Evolutionary conservation across 768 basidiomycete genomes (phyloP).

Genomic region (Hebeloma cylindrosporum): DNA sequence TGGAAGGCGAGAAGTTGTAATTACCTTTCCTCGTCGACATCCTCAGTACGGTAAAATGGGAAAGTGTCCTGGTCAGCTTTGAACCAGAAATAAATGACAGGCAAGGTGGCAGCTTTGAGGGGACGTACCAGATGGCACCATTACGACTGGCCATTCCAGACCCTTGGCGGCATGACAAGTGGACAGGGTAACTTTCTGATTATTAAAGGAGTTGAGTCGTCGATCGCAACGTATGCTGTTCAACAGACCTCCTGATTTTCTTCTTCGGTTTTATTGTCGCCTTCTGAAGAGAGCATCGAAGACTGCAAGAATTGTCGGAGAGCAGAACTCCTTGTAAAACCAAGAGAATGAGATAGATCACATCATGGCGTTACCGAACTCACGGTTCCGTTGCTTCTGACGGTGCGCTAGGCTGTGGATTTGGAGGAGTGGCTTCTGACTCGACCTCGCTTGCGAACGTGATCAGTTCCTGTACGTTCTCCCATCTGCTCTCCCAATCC

Average conservation of each 20-base stretch:
- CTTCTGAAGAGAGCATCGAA: constrained; percentile 82
- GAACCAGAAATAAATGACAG: neutral
- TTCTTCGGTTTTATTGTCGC: constrained; percentile 58
- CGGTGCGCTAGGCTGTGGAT: constrained; percentile 4
- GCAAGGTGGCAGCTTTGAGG: neutral
- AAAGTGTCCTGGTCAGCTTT: constrained; percentile 73
- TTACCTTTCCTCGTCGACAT: constrained; percentile 80
- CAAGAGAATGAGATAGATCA: neutral
- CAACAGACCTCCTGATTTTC: constrained; percentile 42
- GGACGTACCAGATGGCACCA: constrained; percentile 63
- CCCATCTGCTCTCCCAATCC: constrained; percentile 79
- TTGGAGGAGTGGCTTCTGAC: constrained; percentile 24
- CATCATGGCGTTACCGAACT: neutral
- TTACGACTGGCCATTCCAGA: constrained; percentile 89
- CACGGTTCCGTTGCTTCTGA: constrained; percentile 5
- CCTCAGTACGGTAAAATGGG: constrained; percentile 72
- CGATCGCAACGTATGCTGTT: neutral
- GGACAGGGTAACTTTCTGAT: constrained; percentile 76
- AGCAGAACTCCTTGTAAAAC: constrained; percentile 46
- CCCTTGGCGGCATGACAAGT: constrained; percentile 93
- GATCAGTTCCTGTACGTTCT: constrained; percentile 84
- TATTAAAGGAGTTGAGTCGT: neutral
- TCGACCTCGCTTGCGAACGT: constrained; percentile 69
- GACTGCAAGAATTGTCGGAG: constrained; percentile 73
- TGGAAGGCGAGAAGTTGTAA: constrained; percentile 11